Evolutionary conservation across 768 basidiomycete genomes (phyloP).

Genomic region (Termitomyces sp.): DNA sequence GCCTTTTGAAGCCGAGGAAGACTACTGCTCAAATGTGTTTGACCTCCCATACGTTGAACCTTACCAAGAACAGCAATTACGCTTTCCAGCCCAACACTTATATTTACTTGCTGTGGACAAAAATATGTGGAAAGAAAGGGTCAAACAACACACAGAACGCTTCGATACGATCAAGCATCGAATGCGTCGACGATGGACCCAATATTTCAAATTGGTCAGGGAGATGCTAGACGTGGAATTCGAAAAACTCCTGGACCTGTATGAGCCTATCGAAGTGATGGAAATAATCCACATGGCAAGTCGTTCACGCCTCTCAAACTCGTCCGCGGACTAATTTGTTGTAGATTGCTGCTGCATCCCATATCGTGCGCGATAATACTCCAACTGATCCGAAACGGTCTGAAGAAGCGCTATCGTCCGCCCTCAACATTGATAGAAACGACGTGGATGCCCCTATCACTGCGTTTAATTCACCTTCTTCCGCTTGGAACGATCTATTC

Average conservation of each 20-base stretch:
- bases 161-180: neutral
- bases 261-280: neutral
- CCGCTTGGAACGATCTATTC: too few relatives aligned
- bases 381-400: too few relatives aligned
- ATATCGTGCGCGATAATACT: too few relatives aligned
- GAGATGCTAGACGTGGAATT: neutral
- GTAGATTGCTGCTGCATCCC: too few relatives aligned
- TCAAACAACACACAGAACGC: too few relatives aligned
- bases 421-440: neutral
- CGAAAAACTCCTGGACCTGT: neutral
- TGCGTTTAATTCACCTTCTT: too few relatives aligned
- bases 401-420: neutral
- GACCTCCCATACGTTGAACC: neutral
- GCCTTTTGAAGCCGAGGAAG: neutral
- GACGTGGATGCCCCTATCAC: too few relatives aligned
- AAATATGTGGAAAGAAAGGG: neutral
- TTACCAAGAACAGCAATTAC: neutral
- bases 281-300: too few relatives aligned
- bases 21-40: neutral
- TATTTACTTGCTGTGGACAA: neutral
- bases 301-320: too few relatives aligned
- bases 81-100: neutral
- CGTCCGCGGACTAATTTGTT: too few relatives aligned
- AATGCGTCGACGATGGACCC: neutral
- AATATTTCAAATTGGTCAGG: neutral